phyloP scores from a whole-genome alignment of 768 basidiomycete species.

The Lyophyllum shimeji region DNA sequence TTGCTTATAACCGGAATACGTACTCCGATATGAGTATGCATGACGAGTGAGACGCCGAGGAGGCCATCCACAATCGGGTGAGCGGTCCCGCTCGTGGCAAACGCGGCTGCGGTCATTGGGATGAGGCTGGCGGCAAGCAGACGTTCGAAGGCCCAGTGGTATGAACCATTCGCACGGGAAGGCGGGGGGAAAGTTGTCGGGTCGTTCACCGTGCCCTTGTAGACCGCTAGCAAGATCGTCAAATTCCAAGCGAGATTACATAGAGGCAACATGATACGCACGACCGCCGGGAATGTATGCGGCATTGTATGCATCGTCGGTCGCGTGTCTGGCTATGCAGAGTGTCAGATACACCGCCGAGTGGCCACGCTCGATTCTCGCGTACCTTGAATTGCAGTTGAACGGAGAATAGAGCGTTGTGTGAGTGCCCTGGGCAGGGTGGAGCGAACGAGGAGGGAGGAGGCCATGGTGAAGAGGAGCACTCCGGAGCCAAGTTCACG shows the following conservation, averaged over 20 bases:
- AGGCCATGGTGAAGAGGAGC: constrained; percentile 42
- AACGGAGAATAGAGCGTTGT: constrained; percentile 38
- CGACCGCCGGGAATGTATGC: constrained; percentile 71
- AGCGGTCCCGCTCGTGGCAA: constrained; percentile 69
- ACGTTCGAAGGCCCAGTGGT: constrained; percentile 94
- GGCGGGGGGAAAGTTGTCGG: constrained; percentile 87
- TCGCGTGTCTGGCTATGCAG: constrained; percentile 38
- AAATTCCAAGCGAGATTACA: neutral
- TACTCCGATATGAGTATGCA: constrained; percentile 96
- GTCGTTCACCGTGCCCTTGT: constrained; percentile 93
- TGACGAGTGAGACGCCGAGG: constrained; percentile 81
- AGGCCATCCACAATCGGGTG: constrained; percentile 91
- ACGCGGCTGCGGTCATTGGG: constrained; percentile 85
- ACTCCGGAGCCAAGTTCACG: constrained; percentile 6
- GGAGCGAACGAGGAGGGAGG: constrained; percentile 48
- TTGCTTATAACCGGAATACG: constrained; percentile 25
- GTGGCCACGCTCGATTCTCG: neutral
- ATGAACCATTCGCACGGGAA: constrained; percentile 80
- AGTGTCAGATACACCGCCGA: neutral
- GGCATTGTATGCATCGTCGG: constrained; percentile 25
- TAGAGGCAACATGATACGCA: constrained; percentile 35
- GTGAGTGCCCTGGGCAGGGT: constrained; percentile 44
- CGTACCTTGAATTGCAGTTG: constrained; percentile 42
- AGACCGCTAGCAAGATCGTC: constrained; percentile 55
- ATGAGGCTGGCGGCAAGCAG: constrained; percentile 85